A percentile compares a stretch with the other conserved stretches of the same genome.
These are phyloP conservation scores for Ogataea corticis DNA, from an alignment of 805 yeast genomes.

Conservation along the genomic window DNA sequence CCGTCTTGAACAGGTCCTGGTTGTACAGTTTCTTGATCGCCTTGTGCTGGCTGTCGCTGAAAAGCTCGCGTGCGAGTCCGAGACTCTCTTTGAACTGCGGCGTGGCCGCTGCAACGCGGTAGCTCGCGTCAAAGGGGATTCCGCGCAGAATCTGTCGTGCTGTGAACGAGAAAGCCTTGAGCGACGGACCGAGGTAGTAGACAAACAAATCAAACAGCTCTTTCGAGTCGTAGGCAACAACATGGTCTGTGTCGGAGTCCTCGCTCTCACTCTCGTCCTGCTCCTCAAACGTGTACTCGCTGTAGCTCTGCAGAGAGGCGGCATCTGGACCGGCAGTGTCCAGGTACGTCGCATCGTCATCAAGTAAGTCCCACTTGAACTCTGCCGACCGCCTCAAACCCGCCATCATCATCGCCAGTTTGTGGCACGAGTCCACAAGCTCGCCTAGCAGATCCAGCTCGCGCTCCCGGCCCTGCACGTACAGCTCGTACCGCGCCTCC, in stretches of 20 bases:
- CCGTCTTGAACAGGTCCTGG: constrained; percentile 50
- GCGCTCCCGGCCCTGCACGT: constrained; percentile 51
- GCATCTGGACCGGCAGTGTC: constrained; percentile 5
- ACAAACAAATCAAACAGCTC: constrained; percentile 68
- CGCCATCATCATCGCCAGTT: constrained; percentile 57
- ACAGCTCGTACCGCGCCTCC: constrained; percentile 65
- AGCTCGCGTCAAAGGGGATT: constrained; percentile 51
- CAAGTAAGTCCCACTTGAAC: constrained; percentile 60
- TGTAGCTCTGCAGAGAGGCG: constrained; percentile 15
- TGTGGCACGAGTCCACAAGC: constrained; percentile 52
- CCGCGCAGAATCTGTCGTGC: constrained; percentile 60
- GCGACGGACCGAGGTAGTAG: constrained; percentile 68
- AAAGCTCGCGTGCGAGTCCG: constrained; percentile 52
- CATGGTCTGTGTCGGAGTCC: constrained; percentile 29
- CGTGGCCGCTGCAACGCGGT: constrained; percentile 39
- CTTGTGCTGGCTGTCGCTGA: constrained; percentile 52
- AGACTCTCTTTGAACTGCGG: constrained; percentile 49
- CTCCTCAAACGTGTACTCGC: background rate
- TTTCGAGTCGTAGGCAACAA: constrained; percentile 30
- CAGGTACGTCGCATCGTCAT: constrained; percentile 22
- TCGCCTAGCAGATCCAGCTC: constrained; percentile 48
- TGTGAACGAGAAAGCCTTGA: constrained; percentile 64
- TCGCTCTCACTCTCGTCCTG: constrained; percentile 22
- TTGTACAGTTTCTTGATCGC: constrained; percentile 61
- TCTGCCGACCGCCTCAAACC: constrained; percentile 70